Conservation (phyloP, 768 basidiomycete species). For the Pisolithus sp. region DNA sequence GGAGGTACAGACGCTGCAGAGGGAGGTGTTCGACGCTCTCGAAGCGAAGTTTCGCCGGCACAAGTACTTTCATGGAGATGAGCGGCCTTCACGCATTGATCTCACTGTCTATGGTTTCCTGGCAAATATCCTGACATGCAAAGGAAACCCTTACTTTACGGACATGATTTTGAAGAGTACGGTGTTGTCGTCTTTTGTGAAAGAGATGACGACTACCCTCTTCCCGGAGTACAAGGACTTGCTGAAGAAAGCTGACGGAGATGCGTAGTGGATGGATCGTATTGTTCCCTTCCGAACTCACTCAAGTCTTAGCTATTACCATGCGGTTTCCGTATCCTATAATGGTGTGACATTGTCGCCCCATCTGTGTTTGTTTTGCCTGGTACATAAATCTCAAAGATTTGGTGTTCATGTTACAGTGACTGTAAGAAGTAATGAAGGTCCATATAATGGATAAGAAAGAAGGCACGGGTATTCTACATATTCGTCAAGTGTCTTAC, state of each 20-base stretch:
- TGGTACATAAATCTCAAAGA: no score
- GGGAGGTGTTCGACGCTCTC: slow-evolving; percentile 25
- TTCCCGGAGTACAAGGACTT: slow-evolving; percentile 24
- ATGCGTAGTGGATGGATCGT: not conserved
- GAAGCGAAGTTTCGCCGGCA: slow-evolving; percentile 20
- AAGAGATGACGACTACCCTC: slow-evolving; percentile 17
- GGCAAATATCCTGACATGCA: slow-evolving; percentile 20
- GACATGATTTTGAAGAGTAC: slow-evolving; percentile 15
- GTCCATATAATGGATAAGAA: no score
- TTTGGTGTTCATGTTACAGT: no score
- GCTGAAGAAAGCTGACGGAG: slow-evolving; percentile 5
- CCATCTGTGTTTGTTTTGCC: no score
- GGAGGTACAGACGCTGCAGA: slow-evolving; percentile 24
- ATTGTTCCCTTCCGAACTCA: not conserved
- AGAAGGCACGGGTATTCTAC: no score
- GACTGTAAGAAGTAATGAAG: no score
- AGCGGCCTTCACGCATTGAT: slow-evolving; percentile 24
- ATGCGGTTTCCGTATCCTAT: not conserved
- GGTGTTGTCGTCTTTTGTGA: slow-evolving; percentile 14
- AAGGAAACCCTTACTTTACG: slow-evolving; percentile 23
- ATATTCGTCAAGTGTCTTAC: not conserved
- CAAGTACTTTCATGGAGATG: slow-evolving; percentile 22
- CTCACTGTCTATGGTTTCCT: slow-evolving; percentile 26
- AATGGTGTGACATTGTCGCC: no score
- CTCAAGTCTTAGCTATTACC: not conserved